phyloP scores from a whole-genome alignment of 1,284 basidiomycete species.

The Moesziomyces aphidis region DNA sequence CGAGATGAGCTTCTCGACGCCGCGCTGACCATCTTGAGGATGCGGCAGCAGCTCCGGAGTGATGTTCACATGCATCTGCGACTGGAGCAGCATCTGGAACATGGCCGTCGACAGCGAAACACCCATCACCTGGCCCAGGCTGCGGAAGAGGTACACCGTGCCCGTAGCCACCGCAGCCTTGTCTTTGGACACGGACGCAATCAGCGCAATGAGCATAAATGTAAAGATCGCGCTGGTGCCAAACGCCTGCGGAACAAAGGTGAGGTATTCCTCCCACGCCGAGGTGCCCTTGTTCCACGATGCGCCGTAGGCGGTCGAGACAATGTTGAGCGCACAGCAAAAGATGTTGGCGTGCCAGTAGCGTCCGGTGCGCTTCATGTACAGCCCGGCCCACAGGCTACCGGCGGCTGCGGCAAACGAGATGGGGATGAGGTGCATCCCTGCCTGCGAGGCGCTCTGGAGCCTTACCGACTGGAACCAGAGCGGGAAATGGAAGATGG shows the following conservation, averaged over 20 bases:
- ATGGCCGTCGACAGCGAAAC: conserved; percentile 82
- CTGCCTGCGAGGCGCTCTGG: conserved; percentile 76
- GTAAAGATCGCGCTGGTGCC: conserved; percentile 79
- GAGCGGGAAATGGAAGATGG: conserved; percentile 78
- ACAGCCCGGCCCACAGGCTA: conserved; percentile 81
- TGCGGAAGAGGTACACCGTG: conserved; percentile 80
- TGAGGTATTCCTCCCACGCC: conserved; percentile 75
- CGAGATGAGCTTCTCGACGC: conserved; percentile 73
- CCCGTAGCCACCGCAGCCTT: conserved; percentile 82
- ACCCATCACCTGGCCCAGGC: conserved; percentile 81
- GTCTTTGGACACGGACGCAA: conserved; percentile 43
- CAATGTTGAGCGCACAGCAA: conserved; percentile 68
- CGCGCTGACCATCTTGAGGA: conserved; percentile 13
- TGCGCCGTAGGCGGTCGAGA: conserved; percentile 17
- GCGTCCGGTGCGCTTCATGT: conserved; percentile 82
- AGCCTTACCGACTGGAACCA: conserved; percentile 87
- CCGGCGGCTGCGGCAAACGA: conserved; percentile 79
- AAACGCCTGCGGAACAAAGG: conserved; percentile 72
- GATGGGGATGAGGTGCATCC: conserved; percentile 82
- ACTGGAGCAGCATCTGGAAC: conserved; percentile 78
- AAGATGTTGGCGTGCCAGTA: conserved; percentile 79
- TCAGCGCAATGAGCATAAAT: conserved; percentile 76
- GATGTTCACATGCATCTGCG: conserved; percentile 76
- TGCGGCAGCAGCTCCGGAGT: conserved; percentile 72
- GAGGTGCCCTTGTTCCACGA: conserved; percentile 71